phyloP scores from a whole-genome alignment of 2,329 filamentous ascomycete species.

The Aureobasidium sp. region DNA sequence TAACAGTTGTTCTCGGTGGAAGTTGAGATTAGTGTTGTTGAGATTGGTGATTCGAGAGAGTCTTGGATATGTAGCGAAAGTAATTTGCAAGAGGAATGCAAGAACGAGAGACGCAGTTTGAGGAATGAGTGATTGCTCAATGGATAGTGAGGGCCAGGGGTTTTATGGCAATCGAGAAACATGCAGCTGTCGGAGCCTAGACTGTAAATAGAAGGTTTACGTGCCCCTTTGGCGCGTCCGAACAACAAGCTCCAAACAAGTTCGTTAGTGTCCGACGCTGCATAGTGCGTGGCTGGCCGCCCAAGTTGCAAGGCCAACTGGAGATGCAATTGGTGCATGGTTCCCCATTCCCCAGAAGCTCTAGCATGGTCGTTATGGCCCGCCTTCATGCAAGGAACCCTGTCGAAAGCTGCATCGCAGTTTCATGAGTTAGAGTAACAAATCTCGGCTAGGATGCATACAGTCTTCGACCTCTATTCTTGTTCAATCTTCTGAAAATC shows the following conservation, averaged over 20 bases:
- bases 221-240: background rate
- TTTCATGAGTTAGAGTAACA: constrained; percentile 5
- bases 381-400: constrained; percentile 7
- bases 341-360: constrained; percentile 5
- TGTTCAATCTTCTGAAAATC: background rate
- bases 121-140: constrained; percentile 5
- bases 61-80: constrained; percentile 2
- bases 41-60: background rate
- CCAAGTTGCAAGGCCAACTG: background rate
- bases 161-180: constrained; percentile 11
- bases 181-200: constrained; percentile 6
- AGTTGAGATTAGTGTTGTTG: constrained; percentile 2
- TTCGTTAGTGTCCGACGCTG: background rate
- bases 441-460: background rate
- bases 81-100: constrained; percentile 14
- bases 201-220: constrained; percentile 13
- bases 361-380: constrained; percentile 1
- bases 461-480: background rate
- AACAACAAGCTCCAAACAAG: constrained; percentile 14
- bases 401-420: constrained; percentile 10
- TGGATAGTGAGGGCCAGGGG: background rate
- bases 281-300: constrained; percentile 9
- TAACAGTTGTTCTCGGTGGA: background rate
- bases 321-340: constrained; percentile 4
- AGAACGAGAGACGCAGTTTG: background rate